Evolutionary conservation across 163 green algal species (phyloP), one percentile per base, ranked within the genome.

Genomic region (Chlorella variabilis): DNA sequence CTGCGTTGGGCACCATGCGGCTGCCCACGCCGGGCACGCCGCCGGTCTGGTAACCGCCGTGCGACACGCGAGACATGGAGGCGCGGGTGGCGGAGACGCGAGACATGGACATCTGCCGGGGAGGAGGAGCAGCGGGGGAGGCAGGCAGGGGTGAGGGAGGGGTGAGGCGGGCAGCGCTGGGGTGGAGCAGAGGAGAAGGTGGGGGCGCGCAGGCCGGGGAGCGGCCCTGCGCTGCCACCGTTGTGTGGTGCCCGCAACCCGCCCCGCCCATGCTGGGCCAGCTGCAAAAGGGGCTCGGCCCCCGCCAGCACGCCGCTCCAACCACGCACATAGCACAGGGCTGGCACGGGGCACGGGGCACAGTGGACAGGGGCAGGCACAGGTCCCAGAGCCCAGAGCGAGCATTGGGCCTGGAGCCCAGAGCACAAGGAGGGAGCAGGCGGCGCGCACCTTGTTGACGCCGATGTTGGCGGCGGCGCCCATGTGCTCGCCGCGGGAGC

Each of bases 21-120:
- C 85, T 81, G 74, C 81, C 85, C n/a, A 87, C 85, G n/a, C 81
- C 81, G 42, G 85, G 85, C 51, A 89, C 58, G 65, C 81, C 85
- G 48, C 85, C 85, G 27, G 75, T 49, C 36, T 69, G 41, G 71
- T 73, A 85, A 39, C 83, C 80, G 31, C 74, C 71, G 17, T 31
- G 29, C 1, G 65, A 81, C 45, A 68, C 33, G 31, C 75, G 66
- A 31, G 20, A 21, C 68, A 86, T 67, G 29, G 74, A 83, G 39
- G 71, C 56, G 49, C 82, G 62, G 9, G 9, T 2, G 62, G 41
- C 63, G 4, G 76, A 83, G 36, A 78, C 76, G 29, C 68, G 76
- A 25, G 82, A 78, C 82, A 86, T 83, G 62, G 82, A 86, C n/a
- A 74, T 70, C 73, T 80, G 73, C 33, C 27, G 59, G 59, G 59